phyloP scores from a whole-genome alignment of 2,329 filamentous ascomycete species.

The Aspergillus pseudoterreus region DNA sequence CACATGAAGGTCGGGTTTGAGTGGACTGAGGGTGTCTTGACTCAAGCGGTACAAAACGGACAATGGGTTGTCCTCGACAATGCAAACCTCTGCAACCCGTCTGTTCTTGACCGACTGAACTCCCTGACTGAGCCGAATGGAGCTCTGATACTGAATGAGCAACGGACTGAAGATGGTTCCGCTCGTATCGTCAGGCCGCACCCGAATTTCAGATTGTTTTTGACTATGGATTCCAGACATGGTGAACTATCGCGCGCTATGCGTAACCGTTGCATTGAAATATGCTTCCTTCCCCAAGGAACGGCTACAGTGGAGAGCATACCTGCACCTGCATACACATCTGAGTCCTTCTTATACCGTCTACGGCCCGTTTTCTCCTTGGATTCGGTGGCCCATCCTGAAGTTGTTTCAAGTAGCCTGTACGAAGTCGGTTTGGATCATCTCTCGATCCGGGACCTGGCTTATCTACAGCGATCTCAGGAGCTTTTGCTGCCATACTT shows the following conservation, averaged over 20 bases:
- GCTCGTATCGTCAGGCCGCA: slow-evolving; percentile 78
- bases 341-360: slow-evolving; percentile 38
- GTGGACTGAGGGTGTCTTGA: slow-evolving; percentile 91
- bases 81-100: slow-evolving; percentile 92
- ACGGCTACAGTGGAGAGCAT: slow-evolving; percentile 11
- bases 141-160: slow-evolving; percentile 85
- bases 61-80: slow-evolving; percentile 96
- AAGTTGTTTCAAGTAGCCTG: slow-evolving; percentile 12
- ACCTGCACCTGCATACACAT: slow-evolving; percentile 32
- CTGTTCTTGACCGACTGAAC: slow-evolving; percentile 89
- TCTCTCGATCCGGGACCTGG: slow-evolving; percentile 32
- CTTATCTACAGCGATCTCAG: slow-evolving; percentile 29
- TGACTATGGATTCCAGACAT: slow-evolving; percentile 88
- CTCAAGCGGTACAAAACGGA: slow-evolving; percentile 79
- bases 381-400: slow-evolving; percentile 8
- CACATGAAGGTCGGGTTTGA: slow-evolving; percentile 73
- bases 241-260: slow-evolving; percentile 94
- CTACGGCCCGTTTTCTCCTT: slow-evolving; percentile 33
- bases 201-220: slow-evolving; percentile 82
- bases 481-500: slow-evolving; percentile 18
- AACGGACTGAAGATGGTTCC: slow-evolving; percentile 76
- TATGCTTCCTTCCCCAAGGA: slow-evolving; percentile 62
- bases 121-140: slow-evolving; percentile 90
- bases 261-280: slow-evolving; percentile 90
- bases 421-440: slow-evolving; percentile 36